These are phyloP conservation scores for Psidium guajava DNA, from an alignment of 345 rosid species.

Conservation along the genomic window DNA sequence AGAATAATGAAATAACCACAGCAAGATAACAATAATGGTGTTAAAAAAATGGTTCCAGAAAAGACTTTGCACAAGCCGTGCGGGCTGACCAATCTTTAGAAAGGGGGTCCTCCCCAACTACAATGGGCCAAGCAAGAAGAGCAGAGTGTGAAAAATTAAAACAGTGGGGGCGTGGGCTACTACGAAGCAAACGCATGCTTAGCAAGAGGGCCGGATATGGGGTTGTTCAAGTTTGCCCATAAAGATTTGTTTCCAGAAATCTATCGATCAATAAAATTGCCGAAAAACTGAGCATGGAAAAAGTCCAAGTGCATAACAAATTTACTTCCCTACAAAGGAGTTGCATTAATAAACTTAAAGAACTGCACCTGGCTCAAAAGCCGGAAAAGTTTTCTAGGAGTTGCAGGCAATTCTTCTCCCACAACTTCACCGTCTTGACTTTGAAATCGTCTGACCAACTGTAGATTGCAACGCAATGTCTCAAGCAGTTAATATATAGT, in stretches of 20 bases:
- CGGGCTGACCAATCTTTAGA: neutral
- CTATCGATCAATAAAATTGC: neutral
- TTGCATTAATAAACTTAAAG: neutral
- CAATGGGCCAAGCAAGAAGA: neutral
- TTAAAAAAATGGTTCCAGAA: neutral
- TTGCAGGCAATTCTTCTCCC: constrained; percentile 49
- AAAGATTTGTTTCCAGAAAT: neutral
- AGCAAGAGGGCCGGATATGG: neutral
- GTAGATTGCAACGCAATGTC: constrained; percentile 6
- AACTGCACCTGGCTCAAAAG: constrained; percentile 59
- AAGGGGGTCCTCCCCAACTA: neutral
- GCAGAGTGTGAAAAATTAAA: neutral
- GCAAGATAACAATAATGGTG: neutral
- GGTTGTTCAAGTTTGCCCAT: neutral
- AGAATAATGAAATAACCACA: neutral
- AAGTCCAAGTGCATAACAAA: neutral
- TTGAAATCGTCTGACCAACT: constrained; percentile 71
- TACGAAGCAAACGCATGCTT: neutral
- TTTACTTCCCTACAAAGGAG: neutral
- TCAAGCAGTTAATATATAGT: neutral
- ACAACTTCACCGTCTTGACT: constrained; percentile 55
- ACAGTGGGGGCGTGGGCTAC: neutral
- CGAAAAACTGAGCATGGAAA: neutral
- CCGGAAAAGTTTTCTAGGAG: constrained; percentile 65
- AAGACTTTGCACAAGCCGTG: neutral